Evolutionary conservation across 2,329 filamentous ascomycete genomes (phyloP).

Genomic region (Penicillium sp.): DNA sequence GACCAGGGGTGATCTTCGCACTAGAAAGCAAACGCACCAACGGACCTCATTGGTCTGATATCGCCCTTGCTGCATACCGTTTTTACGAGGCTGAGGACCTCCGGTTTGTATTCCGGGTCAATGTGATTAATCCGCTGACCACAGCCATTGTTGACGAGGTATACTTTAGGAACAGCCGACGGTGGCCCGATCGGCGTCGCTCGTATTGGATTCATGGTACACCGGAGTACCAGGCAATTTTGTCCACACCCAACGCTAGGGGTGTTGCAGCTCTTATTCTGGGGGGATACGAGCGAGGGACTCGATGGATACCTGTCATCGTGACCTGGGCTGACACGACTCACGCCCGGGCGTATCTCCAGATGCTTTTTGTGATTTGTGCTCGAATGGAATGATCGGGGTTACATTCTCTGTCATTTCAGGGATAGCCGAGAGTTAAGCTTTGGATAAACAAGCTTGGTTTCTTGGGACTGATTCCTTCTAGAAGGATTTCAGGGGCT

Average conservation of each 20-base stretch:
- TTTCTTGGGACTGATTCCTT: neutral
- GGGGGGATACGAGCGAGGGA: conserved; percentile 2
- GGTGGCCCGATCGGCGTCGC: neutral
- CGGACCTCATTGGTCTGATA: conserved; percentile 11
- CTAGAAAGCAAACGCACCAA: neutral
- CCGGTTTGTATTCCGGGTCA: conserved; percentile 4
- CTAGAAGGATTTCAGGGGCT: neutral
- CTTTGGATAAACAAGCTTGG: neutral
- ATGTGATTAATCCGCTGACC: conserved; percentile 1
- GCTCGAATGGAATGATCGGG: neutral
- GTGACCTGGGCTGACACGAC: neutral
- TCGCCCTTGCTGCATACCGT: conserved; percentile 5
- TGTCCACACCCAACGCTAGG: conserved; percentile 2
- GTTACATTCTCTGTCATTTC: neutral
- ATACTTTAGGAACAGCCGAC: neutral
- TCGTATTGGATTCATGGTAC: neutral
- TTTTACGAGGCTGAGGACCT: conserved; percentile 1
- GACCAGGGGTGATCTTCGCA: conserved; percentile 5
- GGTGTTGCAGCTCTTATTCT: conserved; percentile 5
- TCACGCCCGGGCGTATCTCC: neutral
- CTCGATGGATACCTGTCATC: neutral
- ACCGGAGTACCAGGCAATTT: conserved; percentile 1
- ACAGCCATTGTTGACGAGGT: neutral
- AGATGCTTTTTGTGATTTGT: neutral
- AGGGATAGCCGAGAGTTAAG: neutral